Evolutionary conservation across 2,329 filamentous ascomycete species (phyloP).

Genomic region (Leptographium procerum): DNA sequence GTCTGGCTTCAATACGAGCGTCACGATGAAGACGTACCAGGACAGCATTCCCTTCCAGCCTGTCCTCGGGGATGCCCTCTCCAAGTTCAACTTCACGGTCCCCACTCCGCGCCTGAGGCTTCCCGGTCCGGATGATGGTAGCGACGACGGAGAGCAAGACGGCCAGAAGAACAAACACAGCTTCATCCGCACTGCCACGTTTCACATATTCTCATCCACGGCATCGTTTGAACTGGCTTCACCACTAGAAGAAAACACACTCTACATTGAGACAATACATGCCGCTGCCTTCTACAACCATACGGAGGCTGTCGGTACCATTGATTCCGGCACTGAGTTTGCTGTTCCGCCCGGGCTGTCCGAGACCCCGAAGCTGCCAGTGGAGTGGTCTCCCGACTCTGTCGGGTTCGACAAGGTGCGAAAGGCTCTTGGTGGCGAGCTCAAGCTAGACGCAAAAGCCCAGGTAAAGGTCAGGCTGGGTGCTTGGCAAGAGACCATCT

Average conservation of each 20-base stretch:
- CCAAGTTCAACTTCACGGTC: conserved; percentile 58
- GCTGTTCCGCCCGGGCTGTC: conserved; percentile 64
- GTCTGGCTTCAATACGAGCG: conserved; percentile 74
- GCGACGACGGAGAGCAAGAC: conserved; percentile 25
- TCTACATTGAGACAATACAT: conserved; percentile 70
- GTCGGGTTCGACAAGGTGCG: conserved; percentile 75
- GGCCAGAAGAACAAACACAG: conserved; percentile 19
- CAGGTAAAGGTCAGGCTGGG: conserved; percentile 65
- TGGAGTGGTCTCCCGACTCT: conserved; percentile 64
- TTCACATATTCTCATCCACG: conserved; percentile 79
- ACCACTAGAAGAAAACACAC: conserved; percentile 58
- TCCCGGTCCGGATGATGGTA: conserved; percentile 20
- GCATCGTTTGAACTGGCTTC: conserved; percentile 76
- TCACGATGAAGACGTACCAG: conserved; percentile 62
- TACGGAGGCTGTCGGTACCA: conserved; percentile 64
- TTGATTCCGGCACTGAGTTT: conserved; percentile 64
- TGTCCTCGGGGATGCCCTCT: conserved; percentile 59
- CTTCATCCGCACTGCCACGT: conserved; percentile 76
- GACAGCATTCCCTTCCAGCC: conserved; percentile 65
- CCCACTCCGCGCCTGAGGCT: conserved; percentile 51
- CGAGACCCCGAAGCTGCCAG: conserved; percentile 65
- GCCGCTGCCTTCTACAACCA: conserved; percentile 80
- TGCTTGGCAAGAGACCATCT: conserved; percentile 60
- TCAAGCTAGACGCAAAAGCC: conserved; percentile 71
- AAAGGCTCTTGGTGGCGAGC: conserved; percentile 65